Evolutionary conservation across 1,284 basidiomycete species (phyloP), one percentile per base, ranked within the genome.

Genomic region (Leucoagaricus sp.): DNA sequence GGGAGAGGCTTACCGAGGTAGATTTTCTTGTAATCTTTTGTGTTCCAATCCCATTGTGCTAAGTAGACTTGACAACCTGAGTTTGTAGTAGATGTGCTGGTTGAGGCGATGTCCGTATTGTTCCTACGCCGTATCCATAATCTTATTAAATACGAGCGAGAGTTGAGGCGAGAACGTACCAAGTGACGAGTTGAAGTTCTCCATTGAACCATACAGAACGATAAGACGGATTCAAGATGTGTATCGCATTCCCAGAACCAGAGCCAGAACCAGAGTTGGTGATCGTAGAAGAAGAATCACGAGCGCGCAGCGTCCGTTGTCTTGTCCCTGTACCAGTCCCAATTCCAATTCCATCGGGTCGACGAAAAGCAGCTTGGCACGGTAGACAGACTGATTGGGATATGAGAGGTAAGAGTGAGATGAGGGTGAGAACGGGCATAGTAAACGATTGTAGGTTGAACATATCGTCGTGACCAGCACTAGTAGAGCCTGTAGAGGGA

Each of bases 131-230:
- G 19, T 19, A 5, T 41, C 4, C 8, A 41, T 6, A 10, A 13
- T 44, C 6, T 17, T 17, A 38, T 3, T 17, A 28, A 1, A 31
- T 45, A 10, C 8, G 31, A 25, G 1, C 25, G n/a, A n/a, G 7
- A 4, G 40, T 25, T 15, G 17, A 15, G 2, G 15, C 5, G 19
- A 19, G 7, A 28, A n/a, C 31, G 41, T 28, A 53, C 40, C 51
- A 53, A 25, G 51, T 53, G 15, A 53, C 51, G 10, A 42, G 13
- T 19, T 53, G 41, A 9, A n/a, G 23, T 34, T 31, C 36, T 19
- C 65, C 65, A 40, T 56, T 59, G 23, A 56, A 61, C 72, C 72
- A 73, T 23, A 64, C 60, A 6, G 69, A 68, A n/a, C 46, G 61
- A 49, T 58, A 57, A 42, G 61, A 61, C 13, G 72, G 71, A 38